phyloP scores from a whole-genome alignment of 2,329 filamentous ascomycete species.

The Dendryphion nanum region DNA sequence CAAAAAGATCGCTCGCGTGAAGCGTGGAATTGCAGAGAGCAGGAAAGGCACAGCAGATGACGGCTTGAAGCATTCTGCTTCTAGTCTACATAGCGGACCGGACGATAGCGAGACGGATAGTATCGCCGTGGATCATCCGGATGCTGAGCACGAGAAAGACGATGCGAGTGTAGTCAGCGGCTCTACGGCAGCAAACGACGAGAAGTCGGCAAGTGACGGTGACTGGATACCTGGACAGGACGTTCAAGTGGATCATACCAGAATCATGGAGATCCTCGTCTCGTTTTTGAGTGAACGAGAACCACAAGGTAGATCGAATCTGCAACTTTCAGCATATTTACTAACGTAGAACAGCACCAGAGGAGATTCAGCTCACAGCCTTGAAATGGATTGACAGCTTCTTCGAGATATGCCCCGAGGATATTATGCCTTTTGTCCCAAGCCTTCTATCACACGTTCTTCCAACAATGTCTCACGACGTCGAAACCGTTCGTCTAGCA shows the following conservation, averaged over 20 bases:
- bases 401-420: constrained; percentile 94
- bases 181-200: constrained; percentile 35
- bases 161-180: constrained; percentile 41
- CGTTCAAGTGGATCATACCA: constrained; percentile 88
- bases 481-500: constrained; percentile 84
- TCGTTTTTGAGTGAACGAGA: constrained; percentile 85
- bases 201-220: constrained; percentile 61
- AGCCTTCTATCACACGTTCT: constrained; percentile 88
- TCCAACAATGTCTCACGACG: constrained; percentile 88
- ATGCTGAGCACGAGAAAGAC: constrained; percentile 52
- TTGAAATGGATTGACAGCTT: constrained; percentile 95
- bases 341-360: constrained; percentile 61
- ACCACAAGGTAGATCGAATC: constrained; percentile 61
- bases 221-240: constrained; percentile 98
- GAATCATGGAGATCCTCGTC: constrained; percentile 88
- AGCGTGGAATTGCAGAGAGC: constrained; percentile 87
- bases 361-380: constrained; percentile 82
- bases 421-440: constrained; percentile 92
- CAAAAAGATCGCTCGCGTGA: constrained; percentile 87
- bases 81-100: constrained; percentile 40
- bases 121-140: constrained; percentile 39
- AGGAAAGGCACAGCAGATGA: constrained; percentile 66
- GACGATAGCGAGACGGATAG: constrained; percentile 60
- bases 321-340: not conserved
- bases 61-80: constrained; percentile 68